Evolutionary conservation across 1,139 yeast species (phyloP).

Genomic region (Magnusiomyces starmeri): DNA sequence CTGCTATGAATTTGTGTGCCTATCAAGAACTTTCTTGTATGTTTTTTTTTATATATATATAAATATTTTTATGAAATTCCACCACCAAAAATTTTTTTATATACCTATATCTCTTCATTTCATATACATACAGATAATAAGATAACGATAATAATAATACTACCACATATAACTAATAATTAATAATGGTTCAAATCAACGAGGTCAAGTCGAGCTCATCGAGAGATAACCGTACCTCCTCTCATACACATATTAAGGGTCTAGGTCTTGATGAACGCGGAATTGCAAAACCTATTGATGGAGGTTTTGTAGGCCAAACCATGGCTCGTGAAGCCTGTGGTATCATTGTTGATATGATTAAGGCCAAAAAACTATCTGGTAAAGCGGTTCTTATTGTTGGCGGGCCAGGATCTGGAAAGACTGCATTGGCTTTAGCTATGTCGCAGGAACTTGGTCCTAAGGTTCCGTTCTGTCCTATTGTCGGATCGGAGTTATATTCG

Average conservation of each 20-base stretch:
- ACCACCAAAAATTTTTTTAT: too few species aligned
- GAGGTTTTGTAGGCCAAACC: conserved; percentile 92
- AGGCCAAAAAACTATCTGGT: conserved; percentile 89
- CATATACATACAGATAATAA: too few species aligned
- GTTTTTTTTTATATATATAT: too few species aligned
- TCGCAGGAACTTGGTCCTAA: conserved; percentile 97
- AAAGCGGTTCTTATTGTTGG: conserved; percentile 95
- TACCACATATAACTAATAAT: neutral
- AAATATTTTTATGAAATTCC: too few species aligned
- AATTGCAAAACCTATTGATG: conserved; percentile 73
- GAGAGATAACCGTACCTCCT: conserved; percentile 78
- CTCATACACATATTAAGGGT: conserved; percentile 95
- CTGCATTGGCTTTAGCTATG: conserved; percentile 91
- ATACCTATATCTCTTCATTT: too few species aligned
- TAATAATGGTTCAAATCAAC: conserved; percentile 68
- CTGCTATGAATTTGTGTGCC: too few species aligned
- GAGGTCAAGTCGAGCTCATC: conserved; percentile 60
- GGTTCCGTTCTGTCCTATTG: conserved; percentile 97
- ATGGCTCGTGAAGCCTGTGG: conserved; percentile 98
- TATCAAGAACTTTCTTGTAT: too few species aligned
- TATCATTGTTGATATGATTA: conserved; percentile 85
- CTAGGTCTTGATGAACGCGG: conserved; percentile 91
- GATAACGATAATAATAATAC: too few species aligned
- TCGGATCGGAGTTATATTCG: conserved; percentile 90
- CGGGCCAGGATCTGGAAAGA: conserved; percentile 97